Percentiles rank a stretch among this genome's conserved stretches.
Conservation (phyloP, 192 early-diverging fungal species). For the Backusella luteola region DNA sequence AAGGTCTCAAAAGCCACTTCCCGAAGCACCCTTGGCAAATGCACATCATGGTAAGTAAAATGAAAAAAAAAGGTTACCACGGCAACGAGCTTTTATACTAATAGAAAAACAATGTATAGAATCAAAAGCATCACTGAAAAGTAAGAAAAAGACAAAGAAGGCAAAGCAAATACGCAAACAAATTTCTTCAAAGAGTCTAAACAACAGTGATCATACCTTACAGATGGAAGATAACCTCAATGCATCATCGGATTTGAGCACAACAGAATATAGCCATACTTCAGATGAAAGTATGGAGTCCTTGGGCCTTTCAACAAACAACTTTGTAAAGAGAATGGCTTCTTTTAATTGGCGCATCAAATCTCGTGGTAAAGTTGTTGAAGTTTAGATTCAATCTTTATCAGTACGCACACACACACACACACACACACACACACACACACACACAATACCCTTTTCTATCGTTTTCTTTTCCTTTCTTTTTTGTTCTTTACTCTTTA, state of each 20-base stretch:
- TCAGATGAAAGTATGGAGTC: not conserved
- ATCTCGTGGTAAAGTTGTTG: not conserved
- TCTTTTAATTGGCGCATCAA: constrained; percentile 17
- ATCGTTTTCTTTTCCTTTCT: not conserved
- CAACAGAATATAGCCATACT: not conserved
- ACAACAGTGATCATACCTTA: not conserved
- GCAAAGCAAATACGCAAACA: not conserved
- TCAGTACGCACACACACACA: not conserved
- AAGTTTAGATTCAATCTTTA: not conserved
- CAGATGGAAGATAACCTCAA: not conserved
- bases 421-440: not conserved
- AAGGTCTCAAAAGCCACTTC: constrained; percentile 2
- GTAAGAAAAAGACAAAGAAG: not conserved
- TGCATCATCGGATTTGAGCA: not conserved
- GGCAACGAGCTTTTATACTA: not conserved
- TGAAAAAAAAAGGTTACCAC: not conserved
- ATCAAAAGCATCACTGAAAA: not conserved
- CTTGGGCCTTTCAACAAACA: not conserved
- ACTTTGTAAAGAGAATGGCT: constrained; percentile 16
- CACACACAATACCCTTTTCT: not conserved
- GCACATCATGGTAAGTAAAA: not conserved
- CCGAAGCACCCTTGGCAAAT: not conserved
- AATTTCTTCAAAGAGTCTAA: not conserved
- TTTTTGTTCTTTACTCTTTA: not conserved
- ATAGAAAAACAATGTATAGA: not conserved